phyloP scores from a whole-genome alignment of 169 alveolate genomes.

The Cryptosporidium bovis region DNA sequence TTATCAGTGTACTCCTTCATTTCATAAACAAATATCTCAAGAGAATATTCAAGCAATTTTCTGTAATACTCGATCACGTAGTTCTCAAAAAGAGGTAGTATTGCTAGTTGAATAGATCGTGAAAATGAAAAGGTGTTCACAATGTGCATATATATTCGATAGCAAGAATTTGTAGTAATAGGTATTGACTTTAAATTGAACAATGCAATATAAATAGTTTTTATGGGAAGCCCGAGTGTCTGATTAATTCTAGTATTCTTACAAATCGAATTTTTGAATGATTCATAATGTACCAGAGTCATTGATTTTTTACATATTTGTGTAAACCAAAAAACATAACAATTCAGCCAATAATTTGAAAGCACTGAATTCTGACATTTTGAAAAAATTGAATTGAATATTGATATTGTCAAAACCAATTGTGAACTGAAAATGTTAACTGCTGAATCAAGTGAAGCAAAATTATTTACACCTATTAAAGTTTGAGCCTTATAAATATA shows the following conservation, averaged over 20 bases:
- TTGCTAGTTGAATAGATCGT: conserved; percentile 4
- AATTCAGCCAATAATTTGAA: conserved; percentile 35
- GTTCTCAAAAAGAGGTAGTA: conserved; percentile 41
- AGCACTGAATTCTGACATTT: background rate
- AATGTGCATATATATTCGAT: conserved; percentile 27
- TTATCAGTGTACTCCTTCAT: conserved; percentile 8
- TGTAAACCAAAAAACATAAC: conserved; percentile 39
- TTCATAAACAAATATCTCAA: conserved; percentile 22
- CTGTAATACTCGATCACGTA: conserved; percentile 62
- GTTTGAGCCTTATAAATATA: conserved; percentile 9
- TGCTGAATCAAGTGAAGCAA: conserved; percentile 32
- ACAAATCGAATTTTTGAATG: background rate
- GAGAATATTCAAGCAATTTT: conserved; percentile 45
- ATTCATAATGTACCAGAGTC: conserved; percentile 16
- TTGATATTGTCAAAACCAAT: conserved; percentile 8
- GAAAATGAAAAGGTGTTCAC: conserved; percentile 47
- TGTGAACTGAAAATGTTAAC: conserved; percentile 10
- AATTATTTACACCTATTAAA: conserved; percentile 2
- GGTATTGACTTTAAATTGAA: conserved; percentile 46
- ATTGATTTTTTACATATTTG: conserved; percentile 19
- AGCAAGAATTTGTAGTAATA: conserved; percentile 41
- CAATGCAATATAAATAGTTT: conserved; percentile 36
- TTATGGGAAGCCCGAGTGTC: background rate
- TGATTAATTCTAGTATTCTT: background rate
- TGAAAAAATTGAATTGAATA: conserved; percentile 40